Evolutionary conservation across 495 filamentous ascomycete species (phyloP).

Genomic region (Neurospora sp.): DNA sequence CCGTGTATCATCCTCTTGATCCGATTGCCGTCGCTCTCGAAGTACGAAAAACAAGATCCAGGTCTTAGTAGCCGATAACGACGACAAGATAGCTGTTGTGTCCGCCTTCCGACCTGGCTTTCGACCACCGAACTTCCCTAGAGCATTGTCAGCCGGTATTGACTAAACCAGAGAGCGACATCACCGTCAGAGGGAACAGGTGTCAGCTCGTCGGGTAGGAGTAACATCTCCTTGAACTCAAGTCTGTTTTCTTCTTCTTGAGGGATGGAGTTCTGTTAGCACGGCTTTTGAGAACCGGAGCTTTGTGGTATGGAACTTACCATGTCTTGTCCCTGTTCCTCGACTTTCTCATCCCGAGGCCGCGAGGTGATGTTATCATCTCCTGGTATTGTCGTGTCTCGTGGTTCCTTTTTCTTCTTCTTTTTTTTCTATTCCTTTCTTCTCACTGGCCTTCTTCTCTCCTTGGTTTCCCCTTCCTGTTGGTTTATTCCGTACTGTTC

Average conservation of each 20-base stretch:
- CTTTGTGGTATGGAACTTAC: background rate
- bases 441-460: background rate
- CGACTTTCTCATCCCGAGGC: background rate
- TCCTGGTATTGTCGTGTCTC: background rate
- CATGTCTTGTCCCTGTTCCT: background rate
- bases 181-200: background rate
- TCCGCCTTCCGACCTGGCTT: background rate
- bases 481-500: background rate
- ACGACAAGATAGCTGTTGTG: background rate
- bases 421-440: background rate
- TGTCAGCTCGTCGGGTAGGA: rapidly evolving
- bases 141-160: background rate
- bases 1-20: background rate
- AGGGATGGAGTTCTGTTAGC: background rate
- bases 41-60: background rate
- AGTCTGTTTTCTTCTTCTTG: background rate
- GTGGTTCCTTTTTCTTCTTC: background rate
- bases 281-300: rapidly evolving
- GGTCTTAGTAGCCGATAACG: background rate
- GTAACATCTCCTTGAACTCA: background rate
- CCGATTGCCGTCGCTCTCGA: background rate
- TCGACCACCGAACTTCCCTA: background rate
- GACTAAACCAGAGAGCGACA: background rate
- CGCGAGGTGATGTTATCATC: background rate
- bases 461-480: background rate